phyloP scores from a whole-genome alignment of 2,329 filamentous ascomycete species.

The Cladobotryum protrusum region DNA sequence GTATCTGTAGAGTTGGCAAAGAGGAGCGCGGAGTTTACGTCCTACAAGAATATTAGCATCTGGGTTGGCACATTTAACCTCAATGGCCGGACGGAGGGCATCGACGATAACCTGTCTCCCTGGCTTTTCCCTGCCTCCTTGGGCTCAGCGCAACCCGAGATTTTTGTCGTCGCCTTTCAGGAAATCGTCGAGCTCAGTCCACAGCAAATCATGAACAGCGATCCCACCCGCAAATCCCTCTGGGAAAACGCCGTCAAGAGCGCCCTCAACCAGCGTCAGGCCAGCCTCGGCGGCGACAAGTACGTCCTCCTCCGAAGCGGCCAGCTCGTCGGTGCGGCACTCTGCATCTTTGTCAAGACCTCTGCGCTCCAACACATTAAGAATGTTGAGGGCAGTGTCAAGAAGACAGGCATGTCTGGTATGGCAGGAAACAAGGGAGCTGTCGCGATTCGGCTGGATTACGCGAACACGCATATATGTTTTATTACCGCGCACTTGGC shows the following conservation, averaged over 20 bases:
- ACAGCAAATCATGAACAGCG: conserved; percentile 98
- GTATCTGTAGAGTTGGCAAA: conserved; percentile 71
- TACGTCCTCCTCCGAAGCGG: conserved; percentile 89
- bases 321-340: conserved; percentile 86
- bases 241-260: conserved; percentile 81
- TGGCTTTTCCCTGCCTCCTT: conserved; percentile 69
- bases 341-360: conserved; percentile 84
- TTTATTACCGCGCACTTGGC: conserved; percentile 96
- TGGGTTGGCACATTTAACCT: conserved; percentile 91
- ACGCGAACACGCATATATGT: conserved; percentile 85
- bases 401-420: conserved; percentile 90
- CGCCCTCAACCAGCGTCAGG: conserved; percentile 68
- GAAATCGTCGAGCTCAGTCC: conserved; percentile 98
- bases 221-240: conserved; percentile 73
- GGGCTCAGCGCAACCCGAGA: conserved; percentile 64
- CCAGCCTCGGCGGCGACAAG: conserved; percentile 58
- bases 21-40: conserved; percentile 66
- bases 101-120: conserved; percentile 70
- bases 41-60: conserved; percentile 66
- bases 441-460: conserved; percentile 92
- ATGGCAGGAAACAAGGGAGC: conserved; percentile 98
- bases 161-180: conserved; percentile 89
- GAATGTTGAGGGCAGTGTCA: conserved; percentile 92
- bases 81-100: conserved; percentile 76
- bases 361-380: conserved; percentile 77